A percentile compares a stretch with the other conserved stretches of the same genome.
phyloP scores from a whole-genome alignment of 2,329 filamentous ascomycete species.

The Talaromyces sp. region DNA sequence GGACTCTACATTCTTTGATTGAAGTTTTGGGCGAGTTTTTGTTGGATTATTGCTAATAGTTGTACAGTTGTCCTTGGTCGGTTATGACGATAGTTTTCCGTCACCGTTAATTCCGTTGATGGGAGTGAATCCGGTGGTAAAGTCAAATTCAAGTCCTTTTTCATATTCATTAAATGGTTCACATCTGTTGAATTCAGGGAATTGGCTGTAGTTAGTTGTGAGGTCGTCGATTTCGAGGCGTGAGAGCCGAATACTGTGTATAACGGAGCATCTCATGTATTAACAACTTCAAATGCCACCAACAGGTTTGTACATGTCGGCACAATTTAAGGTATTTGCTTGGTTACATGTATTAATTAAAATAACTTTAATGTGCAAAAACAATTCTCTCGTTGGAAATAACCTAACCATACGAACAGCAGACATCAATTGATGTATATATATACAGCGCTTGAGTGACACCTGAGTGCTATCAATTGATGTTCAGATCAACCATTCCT shows the following conservation, averaged over 20 bases:
- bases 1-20: not conserved
- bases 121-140: not conserved
- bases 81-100: not conserved
- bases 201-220: not conserved
- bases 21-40: not conserved
- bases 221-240: not conserved
- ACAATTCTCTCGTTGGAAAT: too few relatives aligned
- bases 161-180: not conserved
- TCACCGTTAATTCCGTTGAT: not conserved
- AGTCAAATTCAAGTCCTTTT: not conserved
- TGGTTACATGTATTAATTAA: too few relatives aligned
- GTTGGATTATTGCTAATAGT: not conserved
- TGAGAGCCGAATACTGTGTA: not conserved
- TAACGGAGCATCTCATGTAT: not conserved
- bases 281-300: not conserved
- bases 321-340: too few relatives aligned
- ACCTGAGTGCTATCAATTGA: too few relatives aligned
- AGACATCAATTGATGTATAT: too few relatives aligned
- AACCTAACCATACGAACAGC: too few relatives aligned
- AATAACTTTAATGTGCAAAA: too few relatives aligned
- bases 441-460: too few relatives aligned
- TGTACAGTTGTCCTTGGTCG: not conserved
- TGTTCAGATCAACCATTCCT: too few relatives aligned
- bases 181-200: not conserved
- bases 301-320: not conserved